These are phyloP conservation scores for Lactifluus volemus DNA, from an alignment of 768 basidiomycete species.

Conservation along the genomic window DNA sequence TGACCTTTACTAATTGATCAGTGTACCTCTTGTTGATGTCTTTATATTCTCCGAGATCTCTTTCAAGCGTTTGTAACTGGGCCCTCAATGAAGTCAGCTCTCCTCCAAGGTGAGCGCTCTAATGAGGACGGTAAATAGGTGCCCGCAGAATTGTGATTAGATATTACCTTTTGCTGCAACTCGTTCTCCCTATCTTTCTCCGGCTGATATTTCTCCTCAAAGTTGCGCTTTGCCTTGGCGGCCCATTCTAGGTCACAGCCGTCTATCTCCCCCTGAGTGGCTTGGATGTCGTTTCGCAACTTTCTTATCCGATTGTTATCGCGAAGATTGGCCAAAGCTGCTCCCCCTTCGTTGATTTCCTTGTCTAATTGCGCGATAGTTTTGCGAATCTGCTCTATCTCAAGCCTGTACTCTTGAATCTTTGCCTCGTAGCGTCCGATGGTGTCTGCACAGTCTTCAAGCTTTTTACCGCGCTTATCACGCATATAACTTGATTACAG, in stretches of 20 bases:
- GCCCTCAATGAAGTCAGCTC: constrained; percentile 68
- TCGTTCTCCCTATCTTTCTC: constrained; percentile 68
- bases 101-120: constrained; percentile 79
- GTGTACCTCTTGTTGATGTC: constrained; percentile 80
- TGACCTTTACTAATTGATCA: constrained; percentile 89
- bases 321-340: constrained; percentile 58
- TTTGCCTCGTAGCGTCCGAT: constrained; percentile 41
- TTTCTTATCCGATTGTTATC: constrained; percentile 78
- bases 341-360: constrained; percentile 70
- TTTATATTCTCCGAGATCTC: constrained; percentile 78
- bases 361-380: constrained; percentile 55
- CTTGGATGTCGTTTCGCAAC: constrained; percentile 54
- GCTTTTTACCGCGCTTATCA: constrained; percentile 50
- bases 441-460: constrained; percentile 49
- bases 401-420: constrained; percentile 34
- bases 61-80: constrained; percentile 56
- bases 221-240: constrained; percentile 73
- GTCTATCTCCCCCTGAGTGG: constrained; percentile 63
- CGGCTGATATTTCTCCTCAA: constrained; percentile 67
- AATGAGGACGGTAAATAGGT: background rate
- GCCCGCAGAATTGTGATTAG: background rate
- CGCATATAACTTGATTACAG: constrained; percentile 53
- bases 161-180: constrained; percentile 55
- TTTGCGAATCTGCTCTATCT: constrained; percentile 34
- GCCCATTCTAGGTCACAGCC: constrained; percentile 78